Conservation (phyloP, 306 rosid genomes). For the Vigna radiata region DNA sequence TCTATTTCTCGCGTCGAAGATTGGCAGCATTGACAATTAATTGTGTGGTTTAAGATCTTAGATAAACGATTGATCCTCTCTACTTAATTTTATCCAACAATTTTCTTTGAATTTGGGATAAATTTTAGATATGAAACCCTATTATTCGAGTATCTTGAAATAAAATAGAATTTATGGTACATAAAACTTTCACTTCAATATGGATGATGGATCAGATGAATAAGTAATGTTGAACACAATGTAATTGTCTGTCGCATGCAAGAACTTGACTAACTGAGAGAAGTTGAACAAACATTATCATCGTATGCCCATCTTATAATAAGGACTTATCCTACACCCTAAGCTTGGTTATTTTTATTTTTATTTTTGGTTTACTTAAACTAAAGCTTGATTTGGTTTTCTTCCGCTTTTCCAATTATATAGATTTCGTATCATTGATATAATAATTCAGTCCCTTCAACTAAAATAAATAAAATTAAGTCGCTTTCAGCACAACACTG, state of each 20-base stretch:
- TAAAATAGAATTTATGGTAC: not conserved
- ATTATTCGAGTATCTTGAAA: not conserved
- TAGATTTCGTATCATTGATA: not conserved
- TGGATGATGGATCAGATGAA: constrained; percentile 7
- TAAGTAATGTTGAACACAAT: not conserved
- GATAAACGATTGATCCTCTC: not conserved
- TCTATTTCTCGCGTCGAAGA: not conserved
- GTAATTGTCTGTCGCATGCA: not conserved
- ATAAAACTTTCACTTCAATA: not conserved
- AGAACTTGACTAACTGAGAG: not conserved
- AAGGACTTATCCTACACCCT: not conserved
- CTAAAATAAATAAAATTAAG: too few species aligned
- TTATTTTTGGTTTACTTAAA: not conserved
- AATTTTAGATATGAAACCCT: constrained; percentile 3
- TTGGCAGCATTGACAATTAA: constrained; percentile 19
- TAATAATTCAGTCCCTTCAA: not conserved
- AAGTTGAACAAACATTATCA: not conserved
- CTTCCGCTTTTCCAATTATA: not conserved
- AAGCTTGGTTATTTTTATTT: not conserved
- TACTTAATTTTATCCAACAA: not conserved
- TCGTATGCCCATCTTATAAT: constrained; percentile 14
- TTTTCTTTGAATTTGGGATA: not conserved
- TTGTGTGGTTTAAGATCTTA: constrained; percentile 5
- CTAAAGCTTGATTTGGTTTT: not conserved
- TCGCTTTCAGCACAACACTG: not conserved